Percentiles rank a stretch among this genome's conserved stretches.
These are phyloP conservation scores for Lactarius sp. DNA, from an alignment of 768 basidiomycete species.

Conservation along the genomic window DNA sequence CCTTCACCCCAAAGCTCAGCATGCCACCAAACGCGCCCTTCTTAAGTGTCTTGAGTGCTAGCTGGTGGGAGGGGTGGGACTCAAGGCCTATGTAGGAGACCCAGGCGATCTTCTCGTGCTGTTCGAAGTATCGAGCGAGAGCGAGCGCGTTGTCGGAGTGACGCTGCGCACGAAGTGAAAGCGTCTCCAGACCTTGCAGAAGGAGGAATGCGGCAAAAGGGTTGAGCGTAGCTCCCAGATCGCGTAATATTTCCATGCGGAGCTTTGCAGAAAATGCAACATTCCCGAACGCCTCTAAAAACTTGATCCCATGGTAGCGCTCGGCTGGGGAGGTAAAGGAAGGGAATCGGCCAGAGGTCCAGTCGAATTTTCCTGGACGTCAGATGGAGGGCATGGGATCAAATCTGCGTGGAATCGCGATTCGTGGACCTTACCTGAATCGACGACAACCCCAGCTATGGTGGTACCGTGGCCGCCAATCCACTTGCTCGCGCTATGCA, in stretches of 20 bases:
- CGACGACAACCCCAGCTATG: constrained; percentile 71
- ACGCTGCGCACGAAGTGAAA: constrained; percentile 63
- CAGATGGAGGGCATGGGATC: not conserved
- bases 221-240: constrained; percentile 60
- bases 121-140: constrained; percentile 57
- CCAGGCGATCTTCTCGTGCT: constrained; percentile 66
- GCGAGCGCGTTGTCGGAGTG: constrained; percentile 67
- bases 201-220: constrained; percentile 72
- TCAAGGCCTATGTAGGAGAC: constrained; percentile 72
- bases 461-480: constrained; percentile 79
- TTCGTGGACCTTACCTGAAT: constrained; percentile 46
- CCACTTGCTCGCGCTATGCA: constrained; percentile 83
- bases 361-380: constrained; percentile 61
- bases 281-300: constrained; percentile 60
- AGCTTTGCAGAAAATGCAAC: constrained; percentile 62
- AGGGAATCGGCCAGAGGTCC: constrained; percentile 67
- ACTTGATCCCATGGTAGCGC: constrained; percentile 68
- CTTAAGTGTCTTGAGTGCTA: constrained; percentile 54
- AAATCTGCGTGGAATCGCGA: not conserved
- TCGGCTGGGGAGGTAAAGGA: constrained; percentile 69
- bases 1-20: constrained; percentile 72
- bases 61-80: constrained; percentile 53
- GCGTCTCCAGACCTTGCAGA: constrained; percentile 75
- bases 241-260: constrained; percentile 58
- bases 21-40: constrained; percentile 61